Base-by-base conservation (phyloP, 2,329 filamentous ascomycete genomes). In the Ophiostoma piceae region DNA sequence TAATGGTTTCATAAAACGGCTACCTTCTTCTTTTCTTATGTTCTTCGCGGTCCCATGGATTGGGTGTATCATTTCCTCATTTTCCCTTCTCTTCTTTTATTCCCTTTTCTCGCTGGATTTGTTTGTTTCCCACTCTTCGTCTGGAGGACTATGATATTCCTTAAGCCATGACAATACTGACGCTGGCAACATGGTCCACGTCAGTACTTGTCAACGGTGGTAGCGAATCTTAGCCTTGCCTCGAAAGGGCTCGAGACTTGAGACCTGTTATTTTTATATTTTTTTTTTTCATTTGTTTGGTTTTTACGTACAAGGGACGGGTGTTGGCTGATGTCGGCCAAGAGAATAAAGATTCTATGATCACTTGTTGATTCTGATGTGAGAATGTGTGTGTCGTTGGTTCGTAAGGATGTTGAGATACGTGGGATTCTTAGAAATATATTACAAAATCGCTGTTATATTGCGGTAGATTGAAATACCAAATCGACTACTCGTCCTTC, bases 401-500 rank as follows among this genome's bases (percentile, higher is more conserved):
- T 57, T 3, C 7, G 51, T 26, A 57, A 57, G 22, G 39, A 41
- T 41, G 12, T 41, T 14, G 35, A 35, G 35, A 29, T 29, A 29
- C 26, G 26, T 29, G 26, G 26, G 26, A 29, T 29, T 29, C 26
- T 29, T 29, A 29, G 26, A 29, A 29, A 29, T 29, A 29, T 29
- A 29, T 29, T 29, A 29, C 26, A 29, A 29, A 29, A 29, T 43
- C 41, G 12, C 41, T 16, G 4, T 35, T 8, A 35, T 8, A n/a
- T 47, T 8, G 16, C 43, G 4, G 7, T 47, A n/a, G 3, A 16
- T 9, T 39, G 3, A 32, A 19, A 54, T 7, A 37, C n/a, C 12
- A 19, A 6, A 3, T 2, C 1, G 19, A 14, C 35, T 51, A 69
- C 65, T 54, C 47, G 47, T 71, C 71, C 70, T 77, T 76, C 72